phyloP scores from a whole-genome alignment of 345 rosid species.

The Eucalyptus tenuipes region DNA sequence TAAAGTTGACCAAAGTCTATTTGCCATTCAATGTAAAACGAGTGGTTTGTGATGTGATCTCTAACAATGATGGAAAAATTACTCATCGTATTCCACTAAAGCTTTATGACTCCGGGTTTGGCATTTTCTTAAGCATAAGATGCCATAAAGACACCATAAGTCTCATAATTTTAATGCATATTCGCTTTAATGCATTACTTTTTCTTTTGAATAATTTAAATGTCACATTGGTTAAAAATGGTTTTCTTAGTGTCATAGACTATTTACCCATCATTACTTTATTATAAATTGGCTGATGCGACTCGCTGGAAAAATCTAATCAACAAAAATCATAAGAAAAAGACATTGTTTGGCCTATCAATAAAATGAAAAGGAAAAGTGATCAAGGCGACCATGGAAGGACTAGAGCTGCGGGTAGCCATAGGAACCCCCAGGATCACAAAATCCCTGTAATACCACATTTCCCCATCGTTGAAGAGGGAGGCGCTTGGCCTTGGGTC shows the following conservation, averaged over 20 bases:
- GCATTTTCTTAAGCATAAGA: neutral
- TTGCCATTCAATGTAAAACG: neutral
- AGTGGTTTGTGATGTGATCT: neutral
- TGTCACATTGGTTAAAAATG: neutral
- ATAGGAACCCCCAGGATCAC: neutral
- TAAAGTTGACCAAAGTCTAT: neutral
- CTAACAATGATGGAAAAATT: neutral
- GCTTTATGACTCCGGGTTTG: neutral
- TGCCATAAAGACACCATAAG: neutral
- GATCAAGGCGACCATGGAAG: neutral
- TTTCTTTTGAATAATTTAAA: neutral
- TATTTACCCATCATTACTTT: neutral
- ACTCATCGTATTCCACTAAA: neutral
- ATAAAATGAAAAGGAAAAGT: neutral
- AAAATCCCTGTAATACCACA: accelerated
- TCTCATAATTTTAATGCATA: neutral
- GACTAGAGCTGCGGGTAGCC: neutral
- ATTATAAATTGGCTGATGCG: neutral
- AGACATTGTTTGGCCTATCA: neutral
- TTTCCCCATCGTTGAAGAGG: neutral
- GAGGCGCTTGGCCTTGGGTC: neutral
- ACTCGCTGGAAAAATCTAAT: accelerated
- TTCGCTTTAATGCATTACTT: neutral
- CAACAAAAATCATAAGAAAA: neutral
- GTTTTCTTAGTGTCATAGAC: neutral